Conservation (phyloP, 2,329 filamentous ascomycete genomes). For the Ambrosiella beaveri region DNA sequence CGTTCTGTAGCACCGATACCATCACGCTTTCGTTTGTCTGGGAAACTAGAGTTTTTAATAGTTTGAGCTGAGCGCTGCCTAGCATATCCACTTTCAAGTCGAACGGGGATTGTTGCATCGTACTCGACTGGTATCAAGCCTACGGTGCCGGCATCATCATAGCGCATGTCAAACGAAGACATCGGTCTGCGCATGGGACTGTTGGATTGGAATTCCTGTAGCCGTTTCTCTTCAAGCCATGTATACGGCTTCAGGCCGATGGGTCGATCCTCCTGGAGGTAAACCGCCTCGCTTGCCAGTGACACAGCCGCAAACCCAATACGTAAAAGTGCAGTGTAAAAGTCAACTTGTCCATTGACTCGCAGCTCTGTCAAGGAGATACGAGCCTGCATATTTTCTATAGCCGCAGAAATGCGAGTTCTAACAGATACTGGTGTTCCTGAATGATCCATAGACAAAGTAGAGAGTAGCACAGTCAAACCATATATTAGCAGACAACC, state of each 20-base stretch:
- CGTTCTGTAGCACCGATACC: slow-evolving; percentile 68
- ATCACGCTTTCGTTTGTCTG: slow-evolving; percentile 28
- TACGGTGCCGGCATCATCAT: slow-evolving; percentile 36
- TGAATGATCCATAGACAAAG: slow-evolving; percentile 20
- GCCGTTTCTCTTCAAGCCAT: slow-evolving; percentile 79
- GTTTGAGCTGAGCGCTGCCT: slow-evolving; percentile 52
- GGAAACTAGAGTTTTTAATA: slow-evolving; percentile 21
- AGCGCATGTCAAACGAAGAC: slow-evolving; percentile 29
- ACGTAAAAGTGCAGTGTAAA: slow-evolving; percentile 78
- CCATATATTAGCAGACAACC: slow-evolving; percentile 62
- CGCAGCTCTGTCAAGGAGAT: slow-evolving; percentile 66
- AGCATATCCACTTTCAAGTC: slow-evolving; percentile 39
- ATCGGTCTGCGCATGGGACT: slow-evolving; percentile 33
- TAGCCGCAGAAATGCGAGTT: slow-evolving; percentile 33
- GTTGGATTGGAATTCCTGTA: slow-evolving; percentile 54
- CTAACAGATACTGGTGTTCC: neutral
- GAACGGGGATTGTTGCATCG: slow-evolving; percentile 22
- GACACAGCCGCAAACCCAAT: slow-evolving; percentile 78
- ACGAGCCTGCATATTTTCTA: slow-evolving; percentile 83
- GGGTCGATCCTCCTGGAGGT: slow-evolving; percentile 71
- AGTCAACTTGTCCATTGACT: slow-evolving; percentile 78
- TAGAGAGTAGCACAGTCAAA: slow-evolving; percentile 59
- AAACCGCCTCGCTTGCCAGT: slow-evolving; percentile 89
- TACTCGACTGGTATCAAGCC: slow-evolving; percentile 38
- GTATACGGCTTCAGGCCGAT: slow-evolving; percentile 61